phyloP scores from a whole-genome alignment of 768 basidiomycete species.

The Tylopilus rubrobrunneus region DNA sequence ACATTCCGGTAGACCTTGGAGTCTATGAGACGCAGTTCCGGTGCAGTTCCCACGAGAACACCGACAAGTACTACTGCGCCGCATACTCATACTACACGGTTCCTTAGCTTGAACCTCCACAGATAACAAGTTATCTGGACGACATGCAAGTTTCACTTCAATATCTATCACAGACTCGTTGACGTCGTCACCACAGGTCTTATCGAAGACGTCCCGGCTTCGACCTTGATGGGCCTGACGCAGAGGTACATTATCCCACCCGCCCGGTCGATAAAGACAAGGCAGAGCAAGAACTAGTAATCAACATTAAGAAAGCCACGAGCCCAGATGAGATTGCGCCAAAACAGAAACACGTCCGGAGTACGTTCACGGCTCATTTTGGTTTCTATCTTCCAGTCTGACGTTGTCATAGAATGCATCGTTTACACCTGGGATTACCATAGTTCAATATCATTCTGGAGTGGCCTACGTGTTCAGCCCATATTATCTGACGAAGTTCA shows the following conservation, averaged over 20 bases:
- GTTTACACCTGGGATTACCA: slow-evolving; percentile 99
- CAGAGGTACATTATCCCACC: slow-evolving; percentile 84
- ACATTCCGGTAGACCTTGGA: slow-evolving; percentile 7
- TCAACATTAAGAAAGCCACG: slow-evolving; percentile 98
- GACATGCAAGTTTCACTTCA: slow-evolving; percentile 24
- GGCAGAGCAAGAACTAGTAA: slow-evolving; percentile 88
- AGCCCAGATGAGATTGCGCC: slow-evolving; percentile 93
- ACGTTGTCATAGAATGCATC: slow-evolving; percentile 72
- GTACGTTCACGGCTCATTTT: slow-evolving; percentile 45
- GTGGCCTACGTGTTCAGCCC: slow-evolving; percentile 92
- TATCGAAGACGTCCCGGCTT: slow-evolving; percentile 40
- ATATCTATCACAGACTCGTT: slow-evolving; percentile 2
- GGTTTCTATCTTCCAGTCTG: slow-evolving; percentile 8
- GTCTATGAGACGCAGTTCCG: not conserved
- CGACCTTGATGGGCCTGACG: slow-evolving; percentile 67
- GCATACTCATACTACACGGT: not conserved
- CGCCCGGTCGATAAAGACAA: slow-evolving; percentile 98
- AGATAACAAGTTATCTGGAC: slow-evolving; percentile 3
- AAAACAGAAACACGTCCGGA: slow-evolving; percentile 99
- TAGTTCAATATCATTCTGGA: slow-evolving; percentile 97
- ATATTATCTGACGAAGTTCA: slow-evolving; percentile 96
- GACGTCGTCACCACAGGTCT: slow-evolving; percentile 26
- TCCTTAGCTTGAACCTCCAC: slow-evolving; percentile 1
- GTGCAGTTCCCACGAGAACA: slow-evolving; percentile 20
- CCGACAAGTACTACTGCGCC: slow-evolving; percentile 1